Evolutionary conservation across 352 stramenopile genomes (phyloP).

Genomic region (Bremia lactucae): DNA sequence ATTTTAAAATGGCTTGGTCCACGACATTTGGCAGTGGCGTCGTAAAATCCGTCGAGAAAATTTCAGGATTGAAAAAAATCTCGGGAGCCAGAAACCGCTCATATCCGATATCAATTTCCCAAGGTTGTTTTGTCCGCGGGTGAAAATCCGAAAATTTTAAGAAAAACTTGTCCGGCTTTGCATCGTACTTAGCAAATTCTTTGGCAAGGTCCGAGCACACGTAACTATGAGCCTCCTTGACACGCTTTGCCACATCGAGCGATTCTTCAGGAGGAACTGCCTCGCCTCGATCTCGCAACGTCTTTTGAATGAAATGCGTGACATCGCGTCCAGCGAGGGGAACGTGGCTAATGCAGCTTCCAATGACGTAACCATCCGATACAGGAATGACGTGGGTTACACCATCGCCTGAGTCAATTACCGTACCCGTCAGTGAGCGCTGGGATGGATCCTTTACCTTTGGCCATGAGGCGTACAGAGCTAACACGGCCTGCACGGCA

Average conservation of each 20-base stretch:
- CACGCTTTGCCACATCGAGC: conserved; percentile 82
- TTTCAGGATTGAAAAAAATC: conserved; percentile 96
- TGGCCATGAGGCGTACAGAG: conserved; percentile 90
- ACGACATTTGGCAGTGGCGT: conserved; percentile 90
- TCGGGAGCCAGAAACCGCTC: conserved; percentile 92
- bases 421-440: conserved; percentile 87
- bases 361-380: conserved; percentile 93
- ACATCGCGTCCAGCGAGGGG: conserved; percentile 90
- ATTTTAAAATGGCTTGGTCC: conserved; percentile 92
- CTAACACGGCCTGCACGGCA: conserved; percentile 90
- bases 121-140: conserved; percentile 71
- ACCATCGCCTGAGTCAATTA: conserved; percentile 91
- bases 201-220: conserved; percentile 91
- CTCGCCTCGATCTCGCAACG: conserved; percentile 88
- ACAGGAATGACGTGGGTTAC: conserved; percentile 93
- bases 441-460: conserved; percentile 82
- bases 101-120: conserved; percentile 86
- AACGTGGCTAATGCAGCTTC: conserved; percentile 91
- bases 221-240: conserved; percentile 95
- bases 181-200: conserved; percentile 94
- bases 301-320: conserved; percentile 92
- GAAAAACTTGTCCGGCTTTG: conserved; percentile 88
- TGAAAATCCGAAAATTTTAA: conserved; percentile 79
- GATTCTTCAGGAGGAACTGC: conserved; percentile 86
- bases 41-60: conserved; percentile 91